phyloP scores from a whole-genome alignment of 73 alveolate genomes.

The Urostyla sp. region DNA sequence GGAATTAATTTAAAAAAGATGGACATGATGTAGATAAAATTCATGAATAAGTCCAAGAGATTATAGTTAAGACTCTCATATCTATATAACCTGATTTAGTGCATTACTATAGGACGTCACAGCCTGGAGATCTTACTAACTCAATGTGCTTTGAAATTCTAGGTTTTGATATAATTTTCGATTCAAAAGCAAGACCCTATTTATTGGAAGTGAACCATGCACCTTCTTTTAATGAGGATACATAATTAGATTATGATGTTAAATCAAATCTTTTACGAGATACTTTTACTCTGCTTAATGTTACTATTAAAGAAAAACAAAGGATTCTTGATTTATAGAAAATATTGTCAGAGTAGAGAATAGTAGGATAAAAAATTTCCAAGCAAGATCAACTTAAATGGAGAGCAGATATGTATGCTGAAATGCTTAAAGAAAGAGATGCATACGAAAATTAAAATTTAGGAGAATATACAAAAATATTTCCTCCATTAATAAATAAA shows the following conservation, averaged over 20 bases:
- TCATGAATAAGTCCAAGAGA: conserved; percentile 82
- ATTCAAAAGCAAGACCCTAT: conserved; percentile 83
- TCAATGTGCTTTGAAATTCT: conserved; percentile 90
- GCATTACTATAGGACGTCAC: conserved; percentile 73
- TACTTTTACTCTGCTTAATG: conserved; percentile 68
- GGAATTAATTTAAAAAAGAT: conserved; percentile 32
- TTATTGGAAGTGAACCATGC: conserved; percentile 94
- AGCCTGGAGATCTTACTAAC: conserved; percentile 77
- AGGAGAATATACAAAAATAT: conserved; percentile 15
- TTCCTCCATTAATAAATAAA: conserved; percentile 13
- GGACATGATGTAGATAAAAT: conserved; percentile 67
- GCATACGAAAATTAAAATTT: not conserved
- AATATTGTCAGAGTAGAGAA: conserved; percentile 14
- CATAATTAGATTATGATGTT: conserved; percentile 82
- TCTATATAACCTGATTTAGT: conserved; percentile 79
- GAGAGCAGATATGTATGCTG: conserved; percentile 9
- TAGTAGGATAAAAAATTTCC: conserved; percentile 23
- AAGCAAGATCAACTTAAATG: not conserved
- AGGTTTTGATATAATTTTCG: conserved; percentile 93
- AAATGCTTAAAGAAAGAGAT: conserved; percentile 25
- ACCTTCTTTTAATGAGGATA: conserved; percentile 86
- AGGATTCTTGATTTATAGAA: conserved; percentile 17
- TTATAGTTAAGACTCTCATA: conserved; percentile 84
- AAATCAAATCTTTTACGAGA: conserved; percentile 76
- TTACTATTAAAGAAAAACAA: conserved; percentile 49